These are phyloP conservation scores for Penicillium corylophilum DNA, from an alignment of 2,329 filamentous ascomycete genomes.

Conservation along the genomic window DNA sequence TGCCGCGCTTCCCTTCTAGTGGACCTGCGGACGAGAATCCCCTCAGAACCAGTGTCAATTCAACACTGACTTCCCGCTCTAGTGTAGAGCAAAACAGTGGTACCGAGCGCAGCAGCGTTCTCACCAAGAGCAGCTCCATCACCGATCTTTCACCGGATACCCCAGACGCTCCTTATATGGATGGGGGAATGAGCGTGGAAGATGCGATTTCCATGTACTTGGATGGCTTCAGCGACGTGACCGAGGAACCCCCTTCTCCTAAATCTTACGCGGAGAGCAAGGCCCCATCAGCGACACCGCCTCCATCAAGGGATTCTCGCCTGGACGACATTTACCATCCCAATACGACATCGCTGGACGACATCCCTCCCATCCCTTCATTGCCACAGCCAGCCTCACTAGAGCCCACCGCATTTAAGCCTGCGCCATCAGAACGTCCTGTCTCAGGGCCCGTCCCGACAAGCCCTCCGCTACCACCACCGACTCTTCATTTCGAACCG, in stretches of 20 bases:
- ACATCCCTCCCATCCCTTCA: conserved; percentile 22
- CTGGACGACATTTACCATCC: conserved; percentile 28
- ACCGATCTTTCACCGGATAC: conserved; percentile 60
- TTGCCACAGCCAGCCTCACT: conserved; percentile 8
- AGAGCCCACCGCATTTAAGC: conserved; percentile 1
- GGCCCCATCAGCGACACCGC: conserved; percentile 29
- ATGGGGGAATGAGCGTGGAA: conserved; percentile 57
- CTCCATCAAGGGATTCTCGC: conserved; percentile 27
- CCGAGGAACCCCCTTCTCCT: conserved; percentile 37
- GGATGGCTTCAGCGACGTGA: conserved; percentile 54
- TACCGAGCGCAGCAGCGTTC: conserved; percentile 80
- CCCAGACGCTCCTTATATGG: conserved; percentile 63
- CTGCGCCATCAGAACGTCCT: background rate
- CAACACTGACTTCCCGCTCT: conserved; percentile 59
- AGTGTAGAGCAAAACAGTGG: conserved; percentile 57
- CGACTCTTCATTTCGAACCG: conserved; percentile 1
- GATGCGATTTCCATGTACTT: conserved; percentile 62
- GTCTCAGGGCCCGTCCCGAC: conserved; percentile 4
- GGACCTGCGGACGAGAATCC: conserved; percentile 34
- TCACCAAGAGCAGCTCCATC: conserved; percentile 75
- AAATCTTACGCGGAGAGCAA: conserved; percentile 33
- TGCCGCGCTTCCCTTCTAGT: conserved; percentile 34
- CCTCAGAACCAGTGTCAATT: conserved; percentile 59
- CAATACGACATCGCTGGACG: conserved; percentile 19
- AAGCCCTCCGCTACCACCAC: conserved; percentile 5